Conservation (phyloP, 2,329 filamentous ascomycete genomes). For the Colletotrichum graminicola region DNA sequence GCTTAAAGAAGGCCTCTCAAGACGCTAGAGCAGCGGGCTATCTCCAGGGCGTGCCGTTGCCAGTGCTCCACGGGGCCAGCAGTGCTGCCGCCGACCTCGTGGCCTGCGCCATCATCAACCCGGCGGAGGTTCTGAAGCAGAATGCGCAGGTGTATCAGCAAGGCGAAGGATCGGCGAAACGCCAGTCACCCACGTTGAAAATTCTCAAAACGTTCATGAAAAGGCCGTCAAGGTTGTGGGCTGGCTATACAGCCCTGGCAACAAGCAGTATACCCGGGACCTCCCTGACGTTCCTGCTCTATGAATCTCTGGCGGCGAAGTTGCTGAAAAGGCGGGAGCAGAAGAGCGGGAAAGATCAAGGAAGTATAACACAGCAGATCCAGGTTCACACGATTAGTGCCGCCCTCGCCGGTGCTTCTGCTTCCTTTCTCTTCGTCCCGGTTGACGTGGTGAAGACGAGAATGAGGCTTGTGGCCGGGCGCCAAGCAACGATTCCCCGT, state of each 20-base stretch:
- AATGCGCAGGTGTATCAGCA: constrained; percentile 42
- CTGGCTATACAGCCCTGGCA: constrained; percentile 23
- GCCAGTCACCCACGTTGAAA: constrained; percentile 7
- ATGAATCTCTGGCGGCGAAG: constrained; percentile 8
- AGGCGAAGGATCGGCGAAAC: neutral
- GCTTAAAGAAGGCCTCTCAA: constrained; percentile 25
- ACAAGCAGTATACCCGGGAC: constrained; percentile 11
- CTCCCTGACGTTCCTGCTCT: constrained; percentile 13
- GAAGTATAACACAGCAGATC: neutral
- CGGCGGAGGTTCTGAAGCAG: constrained; percentile 44
- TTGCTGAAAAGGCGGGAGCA: neutral
- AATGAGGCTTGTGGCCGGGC: constrained; percentile 42
- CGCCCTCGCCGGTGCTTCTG: constrained; percentile 30
- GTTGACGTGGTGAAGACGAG: constrained; percentile 44
- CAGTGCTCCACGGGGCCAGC: constrained; percentile 36
- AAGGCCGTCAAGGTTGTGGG: constrained; percentile 10
- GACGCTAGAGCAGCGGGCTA: constrained; percentile 16
- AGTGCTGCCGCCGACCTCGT: constrained; percentile 42
- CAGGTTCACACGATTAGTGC: constrained; percentile 28
- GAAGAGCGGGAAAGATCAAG: neutral
- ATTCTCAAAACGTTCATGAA: constrained; percentile 12
- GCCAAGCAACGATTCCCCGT: no score
- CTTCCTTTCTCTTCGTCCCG: constrained; percentile 41
- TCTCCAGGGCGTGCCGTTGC: constrained; percentile 29
- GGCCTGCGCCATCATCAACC: constrained; percentile 42